Evolutionary conservation across 208 protist species (phyloP).

Genomic region (Naegleria fowleri): DNA sequence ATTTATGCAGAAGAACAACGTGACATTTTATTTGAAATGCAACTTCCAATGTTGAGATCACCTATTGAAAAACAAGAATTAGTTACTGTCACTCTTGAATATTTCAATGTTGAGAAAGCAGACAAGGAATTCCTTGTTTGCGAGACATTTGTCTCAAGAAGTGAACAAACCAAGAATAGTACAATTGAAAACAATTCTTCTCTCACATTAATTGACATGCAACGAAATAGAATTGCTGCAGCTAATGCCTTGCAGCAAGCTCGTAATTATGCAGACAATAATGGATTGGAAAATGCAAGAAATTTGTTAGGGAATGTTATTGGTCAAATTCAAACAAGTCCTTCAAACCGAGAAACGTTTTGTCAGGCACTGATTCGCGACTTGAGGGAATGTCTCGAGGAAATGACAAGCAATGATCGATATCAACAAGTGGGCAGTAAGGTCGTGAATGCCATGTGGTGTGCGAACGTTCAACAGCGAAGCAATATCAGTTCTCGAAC

Average conservation of each 20-base stretch:
- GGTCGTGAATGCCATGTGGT: background rate
- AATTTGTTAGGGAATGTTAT: background rate
- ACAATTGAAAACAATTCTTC: background rate
- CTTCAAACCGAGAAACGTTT: background rate
- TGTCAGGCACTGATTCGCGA: background rate
- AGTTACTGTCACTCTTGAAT: background rate
- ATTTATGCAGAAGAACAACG: constrained; percentile 31
- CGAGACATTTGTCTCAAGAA: background rate
- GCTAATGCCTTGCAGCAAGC: background rate
- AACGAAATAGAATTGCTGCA: constrained; percentile 2
- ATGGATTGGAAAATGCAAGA: background rate
- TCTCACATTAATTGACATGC: background rate
- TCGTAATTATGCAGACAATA: background rate
- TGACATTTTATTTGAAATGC: constrained; percentile 28
- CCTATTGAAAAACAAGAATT: background rate
- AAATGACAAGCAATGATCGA: background rate
- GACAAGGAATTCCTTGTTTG: background rate
- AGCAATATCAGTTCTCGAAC: background rate
- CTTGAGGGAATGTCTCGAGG: background rate
- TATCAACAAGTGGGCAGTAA: background rate
- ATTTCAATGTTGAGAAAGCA: background rate
- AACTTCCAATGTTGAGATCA: background rate
- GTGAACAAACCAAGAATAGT: background rate
- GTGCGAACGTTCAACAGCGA: background rate
- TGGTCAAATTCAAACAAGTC: background rate